phyloP scores from a whole-genome alignment of 2,329 filamentous ascomycete genomes.

The Alternaria sp. region DNA sequence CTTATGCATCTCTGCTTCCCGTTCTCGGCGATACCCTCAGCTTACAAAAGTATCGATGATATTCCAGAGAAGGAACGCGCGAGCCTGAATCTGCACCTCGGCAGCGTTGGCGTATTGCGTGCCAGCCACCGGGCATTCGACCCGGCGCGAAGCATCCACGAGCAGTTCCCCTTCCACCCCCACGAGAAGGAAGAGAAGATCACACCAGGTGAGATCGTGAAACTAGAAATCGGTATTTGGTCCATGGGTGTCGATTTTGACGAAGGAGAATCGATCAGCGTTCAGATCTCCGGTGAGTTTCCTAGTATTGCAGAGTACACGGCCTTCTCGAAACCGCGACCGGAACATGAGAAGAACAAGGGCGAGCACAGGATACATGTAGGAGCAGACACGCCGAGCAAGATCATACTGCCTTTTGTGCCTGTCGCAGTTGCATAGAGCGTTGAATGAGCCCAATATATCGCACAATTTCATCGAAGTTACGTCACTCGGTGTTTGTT shows the following conservation, averaged over 20 bases:
- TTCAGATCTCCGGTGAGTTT: constrained; percentile 23
- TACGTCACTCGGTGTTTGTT: not conserved
- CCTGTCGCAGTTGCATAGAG: constrained; percentile 7
- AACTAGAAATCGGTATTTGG: constrained; percentile 59
- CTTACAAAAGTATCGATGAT: constrained; percentile 58
- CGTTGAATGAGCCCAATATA: not conserved
- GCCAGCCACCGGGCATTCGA: constrained; percentile 53
- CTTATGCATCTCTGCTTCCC: constrained; percentile 48
- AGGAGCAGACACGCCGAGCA: constrained; percentile 48
- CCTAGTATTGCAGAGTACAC: constrained; percentile 50
- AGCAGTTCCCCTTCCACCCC: constrained; percentile 45
- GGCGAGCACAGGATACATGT: constrained; percentile 50
- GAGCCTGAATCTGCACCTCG: constrained; percentile 52
- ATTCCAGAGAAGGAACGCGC: constrained; percentile 58
- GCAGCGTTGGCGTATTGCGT: constrained; percentile 53
- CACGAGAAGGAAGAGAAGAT: constrained; percentile 53
- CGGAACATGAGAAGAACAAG: constrained; percentile 52
- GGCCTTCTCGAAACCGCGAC: constrained; percentile 45
- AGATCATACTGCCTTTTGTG: constrained; percentile 49
- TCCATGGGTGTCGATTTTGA: constrained; percentile 56
- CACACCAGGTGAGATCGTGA: constrained; percentile 50
- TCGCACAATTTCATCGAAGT: not conserved
- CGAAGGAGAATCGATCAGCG: constrained; percentile 45
- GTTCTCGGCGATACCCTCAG: constrained; percentile 38
- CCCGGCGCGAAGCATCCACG: constrained; percentile 24